Base-by-base conservation (phyloP, 148 eudicot genomes). In the Chenopodium formosanum region DNA sequence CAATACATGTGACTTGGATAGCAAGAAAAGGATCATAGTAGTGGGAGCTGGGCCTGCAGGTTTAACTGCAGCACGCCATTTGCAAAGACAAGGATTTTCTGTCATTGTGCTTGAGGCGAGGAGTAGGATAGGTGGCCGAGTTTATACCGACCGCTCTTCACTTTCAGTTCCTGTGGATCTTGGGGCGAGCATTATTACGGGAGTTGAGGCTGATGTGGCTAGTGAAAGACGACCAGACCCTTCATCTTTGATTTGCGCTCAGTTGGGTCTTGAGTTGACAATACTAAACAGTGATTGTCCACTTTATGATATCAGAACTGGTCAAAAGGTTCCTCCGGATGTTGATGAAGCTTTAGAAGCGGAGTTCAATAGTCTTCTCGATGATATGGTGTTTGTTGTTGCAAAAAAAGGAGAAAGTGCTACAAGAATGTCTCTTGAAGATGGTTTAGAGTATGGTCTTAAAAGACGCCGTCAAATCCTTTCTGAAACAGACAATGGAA, bases 31-130 rank as follows among this genome's bases (percentile, higher is more conserved):
- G 82, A 83, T 97, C 76, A 94, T 97, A 77, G 86, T 97, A 66
- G 86, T 97, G 68, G 99, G 99, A 76, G 99, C 98, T 37, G 99
- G 99, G 40, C 99, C 99, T 63, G 98, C 99, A 83, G 99, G 99
- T 73, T 87, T 97, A 80, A 88, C 95, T 81, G 99, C 99, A 66
- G 98, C 96, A 23, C 93, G 98, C 47, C 99, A 97, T 89, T 87
- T 97, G 90, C 94, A 91, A 77, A 91, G 97, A 76, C 98, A 92
- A 80, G 99, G 99, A 75, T 94, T 91, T 84, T 75, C 84, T 76
- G 98, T 94, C 77, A 87, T 85, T 62, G 88, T 97, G 72, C 95
- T 97, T 73, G 99, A 97, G 89, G 99, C 94, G 50, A 90, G 98
- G 84, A 78, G 87, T 81, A 91, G 99, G 88, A 83, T 94, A 44